Conservation (phyloP, 768 basidiomycete genomes). For the Mrakia hoshinonis region DNA sequence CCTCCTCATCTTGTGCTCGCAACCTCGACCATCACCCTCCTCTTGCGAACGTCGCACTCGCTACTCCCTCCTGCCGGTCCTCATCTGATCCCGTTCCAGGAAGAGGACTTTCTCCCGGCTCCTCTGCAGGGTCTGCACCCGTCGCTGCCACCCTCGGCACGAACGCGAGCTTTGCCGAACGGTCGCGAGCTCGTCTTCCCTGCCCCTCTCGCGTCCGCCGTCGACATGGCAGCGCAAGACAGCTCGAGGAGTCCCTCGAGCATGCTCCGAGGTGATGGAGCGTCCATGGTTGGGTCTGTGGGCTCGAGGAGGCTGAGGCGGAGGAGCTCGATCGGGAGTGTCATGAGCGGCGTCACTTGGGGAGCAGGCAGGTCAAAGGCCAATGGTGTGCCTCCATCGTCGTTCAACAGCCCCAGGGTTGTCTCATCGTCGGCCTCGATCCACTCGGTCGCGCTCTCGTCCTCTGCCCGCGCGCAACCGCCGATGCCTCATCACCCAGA, state of each 20-base stretch:
- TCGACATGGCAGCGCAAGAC: not conserved
- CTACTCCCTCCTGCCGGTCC: slow-evolving; percentile 12
- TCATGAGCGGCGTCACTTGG: slow-evolving; percentile 10
- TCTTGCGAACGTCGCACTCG: slow-evolving; percentile 23
- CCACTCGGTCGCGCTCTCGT: slow-evolving; percentile 1
- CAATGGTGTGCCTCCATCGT: not conserved
- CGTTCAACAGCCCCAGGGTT: slow-evolving; percentile 6
- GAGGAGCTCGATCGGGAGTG: slow-evolving; percentile 5
- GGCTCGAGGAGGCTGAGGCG: not conserved
- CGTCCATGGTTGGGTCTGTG: no score
- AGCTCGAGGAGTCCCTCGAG: not conserved
- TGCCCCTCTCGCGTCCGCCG: slow-evolving; percentile 13
- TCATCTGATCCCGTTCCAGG: slow-evolving; percentile 27
- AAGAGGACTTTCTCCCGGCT: slow-evolving; percentile 19
- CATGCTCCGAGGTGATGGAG: not conserved
- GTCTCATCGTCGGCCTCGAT: slow-evolving; percentile 21
- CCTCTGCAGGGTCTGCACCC: slow-evolving; percentile 5
- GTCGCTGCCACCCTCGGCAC: slow-evolving; percentile 6
- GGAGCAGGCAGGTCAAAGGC: slow-evolving; percentile 4
- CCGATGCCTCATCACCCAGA: slow-evolving; percentile 15
- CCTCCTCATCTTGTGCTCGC: slow-evolving; percentile 19
- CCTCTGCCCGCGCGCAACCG: not conserved
- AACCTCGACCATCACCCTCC: slow-evolving; percentile 21
- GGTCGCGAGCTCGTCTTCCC: slow-evolving; percentile 26
- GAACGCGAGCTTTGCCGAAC: slow-evolving; percentile 15